Percentiles rank a stretch among this genome's conserved stretches.
These are phyloP conservation scores for Fusarium anthophilum DNA, from an alignment of 2,329 filamentous ascomycete genomes.

Conservation along the genomic window DNA sequence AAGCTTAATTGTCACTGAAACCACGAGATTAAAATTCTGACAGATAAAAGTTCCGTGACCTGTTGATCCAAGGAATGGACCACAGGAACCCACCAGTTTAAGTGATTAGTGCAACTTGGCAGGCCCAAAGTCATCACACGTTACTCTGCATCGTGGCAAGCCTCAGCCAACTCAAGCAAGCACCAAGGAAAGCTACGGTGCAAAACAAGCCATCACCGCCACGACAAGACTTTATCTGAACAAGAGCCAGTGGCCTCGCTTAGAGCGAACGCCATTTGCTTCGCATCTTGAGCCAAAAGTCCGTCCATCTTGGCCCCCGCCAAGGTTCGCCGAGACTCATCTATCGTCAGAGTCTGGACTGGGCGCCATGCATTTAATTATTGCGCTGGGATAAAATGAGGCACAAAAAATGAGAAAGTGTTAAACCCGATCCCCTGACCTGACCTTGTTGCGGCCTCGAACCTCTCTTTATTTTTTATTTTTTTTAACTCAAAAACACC, in stretches of 20 bases:
- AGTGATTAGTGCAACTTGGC: slow-evolving; percentile 13
- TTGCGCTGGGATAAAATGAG: slow-evolving; percentile 4
- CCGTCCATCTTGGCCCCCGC: slow-evolving; percentile 29
- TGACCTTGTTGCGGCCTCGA: too few species aligned
- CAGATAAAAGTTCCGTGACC: neutral
- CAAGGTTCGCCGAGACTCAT: slow-evolving; percentile 31
- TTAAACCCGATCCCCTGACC: neutral
- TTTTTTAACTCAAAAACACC: neutral
- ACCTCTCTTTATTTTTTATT: neutral
- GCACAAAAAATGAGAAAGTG: neutral
- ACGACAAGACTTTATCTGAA: neutral
- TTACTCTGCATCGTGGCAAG: slow-evolving; percentile 24
- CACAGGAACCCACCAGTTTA: neutral
- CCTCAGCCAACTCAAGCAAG: neutral
- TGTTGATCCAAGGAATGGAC: neutral
- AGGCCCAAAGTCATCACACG: slow-evolving; percentile 17
- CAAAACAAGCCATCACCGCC: slow-evolving; percentile 10
- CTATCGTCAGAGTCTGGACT: slow-evolving; percentile 34
- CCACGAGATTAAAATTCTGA: neutral
- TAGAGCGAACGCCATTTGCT: slow-evolving; percentile 27
- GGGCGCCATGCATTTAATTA: slow-evolving; percentile 5
- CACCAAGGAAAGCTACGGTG: neutral
- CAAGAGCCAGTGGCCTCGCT: slow-evolving; percentile 33
- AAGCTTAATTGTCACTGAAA: slow-evolving; percentile 18
- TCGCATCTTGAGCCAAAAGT: slow-evolving; percentile 33